These are phyloP conservation scores for Pneumocystis wakefieldiae DNA, from an alignment of 1,139 yeast species.

Conservation along the genomic window DNA sequence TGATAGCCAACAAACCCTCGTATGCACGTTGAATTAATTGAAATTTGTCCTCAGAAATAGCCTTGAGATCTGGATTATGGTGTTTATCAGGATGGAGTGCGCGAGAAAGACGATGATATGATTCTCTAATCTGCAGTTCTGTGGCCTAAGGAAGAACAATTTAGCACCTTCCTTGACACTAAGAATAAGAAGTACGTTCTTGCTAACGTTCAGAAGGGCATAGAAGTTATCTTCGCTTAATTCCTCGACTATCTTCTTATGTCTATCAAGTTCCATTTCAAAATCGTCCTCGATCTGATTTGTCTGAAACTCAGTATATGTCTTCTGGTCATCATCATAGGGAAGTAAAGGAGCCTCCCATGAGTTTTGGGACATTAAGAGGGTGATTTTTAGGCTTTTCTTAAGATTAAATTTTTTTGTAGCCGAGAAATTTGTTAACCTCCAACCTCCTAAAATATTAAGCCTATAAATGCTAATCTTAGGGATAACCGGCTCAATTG, in stretches of 20 bases:
- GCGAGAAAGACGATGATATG: constrained; percentile 8
- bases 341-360: not conserved
- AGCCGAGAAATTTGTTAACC: not conserved
- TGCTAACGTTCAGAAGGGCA: not conserved
- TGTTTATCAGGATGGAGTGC: constrained; percentile 12
- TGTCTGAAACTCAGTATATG: not conserved
- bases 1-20: not conserved
- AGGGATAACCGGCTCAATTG: constrained; percentile 1
- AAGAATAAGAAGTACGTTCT: not conserved
- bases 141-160: constrained; percentile 4
- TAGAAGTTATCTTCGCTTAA: not conserved
- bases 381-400: not conserved
- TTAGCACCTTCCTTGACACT: not conserved
- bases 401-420: not conserved
- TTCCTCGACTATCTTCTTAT: not conserved
- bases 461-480: not conserved
- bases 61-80: not conserved
- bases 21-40: constrained; percentile 5
- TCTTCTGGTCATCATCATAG: not conserved
- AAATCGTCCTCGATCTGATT: not conserved
- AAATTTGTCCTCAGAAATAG: constrained; percentile 6
- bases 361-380: not conserved
- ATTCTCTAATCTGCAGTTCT: constrained; percentile 8
- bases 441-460: not conserved
- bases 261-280: not conserved